A percentile compares a stretch with the other conserved stretches of the same genome.
Conservation (phyloP, 1,284 basidiomycete species). For the Pseudozyma sp. region DNA sequence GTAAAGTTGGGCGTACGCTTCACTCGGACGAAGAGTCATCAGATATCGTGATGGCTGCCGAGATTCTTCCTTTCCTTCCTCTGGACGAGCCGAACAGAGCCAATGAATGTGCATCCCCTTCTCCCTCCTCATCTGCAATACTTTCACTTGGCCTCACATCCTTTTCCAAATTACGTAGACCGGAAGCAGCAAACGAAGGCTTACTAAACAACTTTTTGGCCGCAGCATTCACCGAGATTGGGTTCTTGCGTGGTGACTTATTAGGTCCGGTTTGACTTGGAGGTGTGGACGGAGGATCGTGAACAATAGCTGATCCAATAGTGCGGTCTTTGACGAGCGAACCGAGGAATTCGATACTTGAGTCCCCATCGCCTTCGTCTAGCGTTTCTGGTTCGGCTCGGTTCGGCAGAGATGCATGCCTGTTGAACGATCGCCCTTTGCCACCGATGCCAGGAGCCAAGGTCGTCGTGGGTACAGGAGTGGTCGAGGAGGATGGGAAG, state of each 20-base stretch:
- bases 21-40: background rate
- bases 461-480: background rate
- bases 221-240: background rate
- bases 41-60: background rate
- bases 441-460: background rate
- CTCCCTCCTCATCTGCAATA: too few species aligned
- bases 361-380: conserved; percentile 14
- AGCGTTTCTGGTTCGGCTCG: background rate
- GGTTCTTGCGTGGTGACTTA: conserved; percentile 19
- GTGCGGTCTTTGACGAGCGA: background rate
- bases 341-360: conserved; percentile 40
- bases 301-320: background rate
- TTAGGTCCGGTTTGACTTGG: background rate
- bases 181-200: background rate
- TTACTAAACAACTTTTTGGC: background rate
- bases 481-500: conserved; percentile 5
- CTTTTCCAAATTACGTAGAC: background rate
- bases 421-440: background rate
- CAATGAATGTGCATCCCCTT: too few species aligned
- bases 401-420: conserved; percentile 6
- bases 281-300: conserved; percentile 6
- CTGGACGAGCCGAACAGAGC: too few species aligned
- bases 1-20: background rate
- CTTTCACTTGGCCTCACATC: too few species aligned
- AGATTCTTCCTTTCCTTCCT: background rate